A percentile compares a stretch with the other conserved stretches of the same genome.
These are phyloP conservation scores for Arthrobotrys iridis DNA, from an alignment of 2,329 filamentous ascomycete genomes.

Conservation along the genomic window DNA sequence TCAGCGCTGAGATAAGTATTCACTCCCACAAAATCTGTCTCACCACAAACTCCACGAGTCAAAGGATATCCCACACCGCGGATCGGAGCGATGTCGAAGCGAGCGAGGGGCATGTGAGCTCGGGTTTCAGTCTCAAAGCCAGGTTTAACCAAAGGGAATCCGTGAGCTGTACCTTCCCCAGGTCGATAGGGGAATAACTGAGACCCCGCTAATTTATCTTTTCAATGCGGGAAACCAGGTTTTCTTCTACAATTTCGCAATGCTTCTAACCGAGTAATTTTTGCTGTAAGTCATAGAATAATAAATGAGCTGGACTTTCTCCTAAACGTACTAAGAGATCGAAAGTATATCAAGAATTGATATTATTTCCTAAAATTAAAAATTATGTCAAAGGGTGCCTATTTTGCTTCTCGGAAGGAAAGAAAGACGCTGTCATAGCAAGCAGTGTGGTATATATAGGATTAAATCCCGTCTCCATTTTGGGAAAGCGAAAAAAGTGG, in stretches of 20 bases:
- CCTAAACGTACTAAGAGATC: background rate
- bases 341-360: background rate
- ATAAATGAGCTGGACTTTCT: background rate
- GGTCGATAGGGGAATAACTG: slow-evolving; percentile 13
- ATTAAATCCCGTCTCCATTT: slow-evolving; percentile 15
- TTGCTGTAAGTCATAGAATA: background rate
- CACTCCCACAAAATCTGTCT: slow-evolving; percentile 23
- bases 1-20: background rate
- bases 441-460: slow-evolving; percentile 10
- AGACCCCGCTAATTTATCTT: background rate
- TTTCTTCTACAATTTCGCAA: background rate
- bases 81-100: slow-evolving; percentile 34
- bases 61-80: slow-evolving; percentile 30
- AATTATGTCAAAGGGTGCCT: background rate
- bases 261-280: background rate
- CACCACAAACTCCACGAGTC: slow-evolving; percentile 15
- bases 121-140: background rate
- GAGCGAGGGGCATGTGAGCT: slow-evolving; percentile 14
- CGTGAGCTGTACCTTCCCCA: background rate
- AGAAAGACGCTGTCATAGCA: background rate
- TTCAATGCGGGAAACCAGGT: slow-evolving; percentile 7
- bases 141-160: background rate
- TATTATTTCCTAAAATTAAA: slow-evolving; percentile 15
- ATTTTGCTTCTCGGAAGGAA: background rate
- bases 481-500: slow-evolving; percentile 9